Conservation (phyloP, 352 stramenopile species). For the Phytopythium oedochilum region DNA sequence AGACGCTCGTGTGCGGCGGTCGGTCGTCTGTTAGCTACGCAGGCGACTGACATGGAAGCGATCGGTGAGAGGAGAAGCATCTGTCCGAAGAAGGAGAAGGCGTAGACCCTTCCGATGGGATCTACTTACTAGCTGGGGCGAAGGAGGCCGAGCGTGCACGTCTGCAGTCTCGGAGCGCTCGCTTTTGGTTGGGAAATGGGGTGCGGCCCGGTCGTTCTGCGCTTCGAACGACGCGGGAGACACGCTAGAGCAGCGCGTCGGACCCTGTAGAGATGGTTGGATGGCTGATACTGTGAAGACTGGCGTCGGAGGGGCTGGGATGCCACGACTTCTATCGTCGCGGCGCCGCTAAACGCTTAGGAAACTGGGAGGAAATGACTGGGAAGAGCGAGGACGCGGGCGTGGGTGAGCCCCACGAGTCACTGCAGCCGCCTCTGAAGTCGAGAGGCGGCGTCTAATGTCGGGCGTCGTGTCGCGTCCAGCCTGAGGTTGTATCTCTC, state of each 20-base stretch:
- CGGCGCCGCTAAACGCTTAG: neutral
- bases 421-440: neutral
- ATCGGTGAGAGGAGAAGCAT: no score
- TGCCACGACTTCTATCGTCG: neutral
- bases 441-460: no score
- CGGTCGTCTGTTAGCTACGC: constrained; percentile 4
- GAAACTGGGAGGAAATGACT: neutral
- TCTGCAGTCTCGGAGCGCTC: neutral
- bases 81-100: neutral
- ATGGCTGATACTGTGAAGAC: no score
- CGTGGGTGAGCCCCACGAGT: neutral
- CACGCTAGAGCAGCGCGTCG: neutral
- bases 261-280: no score
- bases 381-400: neutral
- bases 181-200: neutral
- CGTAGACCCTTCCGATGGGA: constrained; percentile 7
- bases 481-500: no score
- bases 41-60: neutral
- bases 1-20: neutral
- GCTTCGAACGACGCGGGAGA: constrained; percentile 1
- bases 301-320: neutral
- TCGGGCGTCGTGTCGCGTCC: no score
- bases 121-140: neutral
- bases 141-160: neutral
- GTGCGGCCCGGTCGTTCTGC: neutral